Base-by-base conservation (phyloP, 768 basidiomycete species). In the Lanmaoa pseudosensibilis region DNA sequence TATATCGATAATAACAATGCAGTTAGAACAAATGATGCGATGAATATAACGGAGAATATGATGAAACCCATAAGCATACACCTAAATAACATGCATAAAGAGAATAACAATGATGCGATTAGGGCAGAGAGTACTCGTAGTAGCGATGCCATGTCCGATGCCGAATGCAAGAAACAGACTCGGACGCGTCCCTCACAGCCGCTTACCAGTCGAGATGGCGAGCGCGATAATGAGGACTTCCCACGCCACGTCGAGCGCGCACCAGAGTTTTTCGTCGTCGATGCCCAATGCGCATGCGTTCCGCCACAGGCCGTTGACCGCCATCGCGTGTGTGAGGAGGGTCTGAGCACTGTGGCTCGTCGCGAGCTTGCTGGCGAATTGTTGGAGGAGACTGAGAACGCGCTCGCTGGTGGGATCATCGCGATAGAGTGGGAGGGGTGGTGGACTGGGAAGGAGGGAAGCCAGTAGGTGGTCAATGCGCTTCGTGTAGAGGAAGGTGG, bases 401-500 rank as follows among this genome's bases (percentile, higher is more conserved):
- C 27, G 32, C 9, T 68, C 58, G 47, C 53, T 65, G 5, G 50
- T 46, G 2, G 72, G 70, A 21, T 71, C 68, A 2, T 52, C 68
- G 1, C 43, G 56, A 16, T 63, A 73, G 11, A 72, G 63, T 4
- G 52, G 41, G 3, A 52, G 50, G 62, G 72, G 69, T 15, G 65
- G 44, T 18, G 69, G 53, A 73, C 55, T 65, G 23, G 90, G 89
- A 59, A 92, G 76, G 48, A 92, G 82, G 0, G 82, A 74, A 25
- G 76, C 76, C 38, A 92, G 76, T 52, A 92, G 79, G n/a, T 72
- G 59, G 48, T 75, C 74, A 27, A 85, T 75, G 58, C 83, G 80
- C 65, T 87, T 84, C 27, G 80, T 81, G 74, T 93, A 90, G 60
- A 93, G 76, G 75, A 81, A 91, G 0, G 76, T 69, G 61, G 84